A percentile compares a stretch with the other conserved stretches of the same genome.
These are phyloP conservation scores for Hypoxylon sp. DNA, from an alignment of 2,329 filamentous ascomycete genomes.

Conservation along the genomic window DNA sequence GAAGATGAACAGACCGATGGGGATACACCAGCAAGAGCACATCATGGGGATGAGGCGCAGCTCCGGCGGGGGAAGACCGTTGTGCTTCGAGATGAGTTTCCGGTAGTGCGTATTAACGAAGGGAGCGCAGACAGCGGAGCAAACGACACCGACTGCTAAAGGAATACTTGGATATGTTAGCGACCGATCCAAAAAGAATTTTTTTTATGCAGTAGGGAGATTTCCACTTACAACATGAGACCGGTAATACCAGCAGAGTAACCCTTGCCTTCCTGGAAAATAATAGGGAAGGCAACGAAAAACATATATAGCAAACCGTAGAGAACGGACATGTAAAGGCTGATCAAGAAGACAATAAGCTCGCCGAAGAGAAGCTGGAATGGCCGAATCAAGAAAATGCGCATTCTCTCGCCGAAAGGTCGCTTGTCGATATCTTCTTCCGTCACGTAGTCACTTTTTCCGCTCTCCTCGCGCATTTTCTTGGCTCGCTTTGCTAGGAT, in stretches of 20 bases:
- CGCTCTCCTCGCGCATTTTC: constrained; percentile 78
- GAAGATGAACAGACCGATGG: constrained; percentile 71
- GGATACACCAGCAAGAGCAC: constrained; percentile 79
- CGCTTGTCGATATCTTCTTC: constrained; percentile 84
- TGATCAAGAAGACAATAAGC: constrained; percentile 87
- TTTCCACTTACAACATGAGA: constrained; percentile 75
- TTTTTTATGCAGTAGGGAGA: constrained; percentile 67
- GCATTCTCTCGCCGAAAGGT: constrained; percentile 76
- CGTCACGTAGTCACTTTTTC: constrained; percentile 78
- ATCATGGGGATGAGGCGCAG: constrained; percentile 87
- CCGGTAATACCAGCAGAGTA: constrained; percentile 81
- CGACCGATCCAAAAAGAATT: constrained; percentile 65
- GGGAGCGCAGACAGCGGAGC: constrained; percentile 76
- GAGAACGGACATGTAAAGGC: constrained; percentile 87
- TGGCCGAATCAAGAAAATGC: constrained; percentile 83
- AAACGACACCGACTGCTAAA: constrained; percentile 80
- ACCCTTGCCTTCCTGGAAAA: constrained; percentile 85
- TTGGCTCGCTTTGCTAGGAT: constrained; percentile 79
- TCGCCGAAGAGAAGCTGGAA: constrained; percentile 89
- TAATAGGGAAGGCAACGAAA: constrained; percentile 77
- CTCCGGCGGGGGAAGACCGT: constrained; percentile 76
- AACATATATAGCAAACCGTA: constrained; percentile 84
- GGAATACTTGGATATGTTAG: constrained; percentile 69
- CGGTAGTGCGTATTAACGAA: constrained; percentile 87
- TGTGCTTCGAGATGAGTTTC: constrained; percentile 50